Percentiles rank a stretch among this genome's conserved stretches.
These are phyloP conservation scores for Tilletia walkeri DNA, from an alignment of 1,284 basidiomycete species.

Conservation along the genomic window DNA sequence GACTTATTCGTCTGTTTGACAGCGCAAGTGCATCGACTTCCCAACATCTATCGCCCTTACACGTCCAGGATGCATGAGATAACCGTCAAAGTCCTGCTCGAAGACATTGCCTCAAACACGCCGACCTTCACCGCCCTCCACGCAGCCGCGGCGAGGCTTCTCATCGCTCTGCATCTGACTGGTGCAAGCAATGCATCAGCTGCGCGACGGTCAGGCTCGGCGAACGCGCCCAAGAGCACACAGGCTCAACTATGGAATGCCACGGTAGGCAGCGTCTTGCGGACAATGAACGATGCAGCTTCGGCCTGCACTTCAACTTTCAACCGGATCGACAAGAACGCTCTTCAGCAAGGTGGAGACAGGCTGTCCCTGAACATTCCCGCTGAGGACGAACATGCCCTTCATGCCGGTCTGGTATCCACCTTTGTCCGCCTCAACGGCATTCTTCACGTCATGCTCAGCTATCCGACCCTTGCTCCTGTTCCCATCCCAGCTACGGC, in stretches of 20 bases:
- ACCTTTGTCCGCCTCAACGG: conserved; percentile 4
- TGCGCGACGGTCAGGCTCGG: conserved; percentile 2
- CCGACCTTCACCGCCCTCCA: conserved; percentile 1
- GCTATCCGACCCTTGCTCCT: not conserved
- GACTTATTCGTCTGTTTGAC: not conserved
- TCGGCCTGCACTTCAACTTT: conserved; percentile 4
- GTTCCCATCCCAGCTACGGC: conserved; percentile 6
- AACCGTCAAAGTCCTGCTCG: not conserved
- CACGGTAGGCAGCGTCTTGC: not conserved
- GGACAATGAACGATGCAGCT: conserved; percentile 12
- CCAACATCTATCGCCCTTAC: conserved; percentile 1
- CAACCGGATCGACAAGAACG: not conserved
- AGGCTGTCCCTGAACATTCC: not conserved
- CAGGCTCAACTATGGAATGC: conserved; percentile 9
- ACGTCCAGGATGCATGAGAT: not conserved
- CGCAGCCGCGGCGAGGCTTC: not conserved
- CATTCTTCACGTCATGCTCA: conserved; percentile 1
- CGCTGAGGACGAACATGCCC: not conserved
- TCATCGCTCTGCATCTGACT: conserved; percentile 3
- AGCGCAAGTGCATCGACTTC: not conserved
- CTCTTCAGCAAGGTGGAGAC: not conserved
- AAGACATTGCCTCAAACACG: not conserved
- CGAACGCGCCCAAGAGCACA: not conserved
- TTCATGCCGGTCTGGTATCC: not conserved
- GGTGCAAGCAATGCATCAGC: conserved; percentile 11